A percentile compares a stretch with the other conserved stretches of the same genome.
These are phyloP conservation scores for Debaryomycetaceae sp. DNA, from an alignment of 1,139 yeast genomes.

Conservation along the genomic window DNA sequence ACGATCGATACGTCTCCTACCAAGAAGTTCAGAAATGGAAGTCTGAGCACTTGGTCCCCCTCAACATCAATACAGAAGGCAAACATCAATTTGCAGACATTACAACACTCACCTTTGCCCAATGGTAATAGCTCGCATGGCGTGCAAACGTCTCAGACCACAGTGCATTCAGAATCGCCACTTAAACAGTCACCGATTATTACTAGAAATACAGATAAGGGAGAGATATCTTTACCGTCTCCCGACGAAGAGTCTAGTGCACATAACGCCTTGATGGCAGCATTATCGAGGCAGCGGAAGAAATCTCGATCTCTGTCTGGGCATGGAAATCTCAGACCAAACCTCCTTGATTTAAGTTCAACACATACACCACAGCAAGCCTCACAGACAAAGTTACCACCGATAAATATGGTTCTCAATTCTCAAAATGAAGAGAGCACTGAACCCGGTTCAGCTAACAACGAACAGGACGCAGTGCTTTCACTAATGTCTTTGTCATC, in stretches of 20 bases:
- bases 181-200: conserved; percentile 24
- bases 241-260: conserved; percentile 44
- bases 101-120: conserved; percentile 32
- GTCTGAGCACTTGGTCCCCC: conserved; percentile 18
- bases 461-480: conserved; percentile 44
- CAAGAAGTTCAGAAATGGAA: conserved; percentile 13
- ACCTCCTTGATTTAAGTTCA: background rate
- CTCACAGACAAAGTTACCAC: conserved; percentile 19
- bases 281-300: conserved; percentile 29
- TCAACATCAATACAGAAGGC: conserved; percentile 22
- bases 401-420: conserved; percentile 25
- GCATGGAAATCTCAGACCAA: conserved; percentile 1
- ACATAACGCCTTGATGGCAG: conserved; percentile 42
- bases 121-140: conserved; percentile 4
- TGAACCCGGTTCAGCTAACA: conserved; percentile 5
- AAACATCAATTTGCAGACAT: conserved; percentile 37
- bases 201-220: conserved; percentile 9
- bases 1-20: conserved; percentile 34
- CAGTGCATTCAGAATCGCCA: conserved; percentile 9
- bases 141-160: conserved; percentile 4
- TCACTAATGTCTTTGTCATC: conserved; percentile 45
- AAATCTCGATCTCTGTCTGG: conserved; percentile 14
- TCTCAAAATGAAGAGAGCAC: conserved; percentile 6
- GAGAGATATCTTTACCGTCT: conserved; percentile 8
- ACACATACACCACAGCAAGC: conserved; percentile 9